Evolutionary conservation across 2,329 filamentous ascomycete genomes (phyloP).

Genomic region (Fusarium sp.): DNA sequence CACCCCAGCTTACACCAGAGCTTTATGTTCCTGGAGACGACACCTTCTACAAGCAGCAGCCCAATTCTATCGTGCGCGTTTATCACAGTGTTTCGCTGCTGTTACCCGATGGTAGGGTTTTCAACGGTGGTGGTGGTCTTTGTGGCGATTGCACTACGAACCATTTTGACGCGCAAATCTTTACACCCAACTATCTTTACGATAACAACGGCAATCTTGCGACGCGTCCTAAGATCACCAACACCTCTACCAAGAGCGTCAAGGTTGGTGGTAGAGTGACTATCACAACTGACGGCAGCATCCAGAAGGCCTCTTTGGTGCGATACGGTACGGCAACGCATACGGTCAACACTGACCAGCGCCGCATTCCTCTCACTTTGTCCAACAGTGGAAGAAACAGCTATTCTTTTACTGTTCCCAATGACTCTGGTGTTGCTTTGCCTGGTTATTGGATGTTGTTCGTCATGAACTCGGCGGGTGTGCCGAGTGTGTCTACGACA

Average conservation of each 20-base stretch:
- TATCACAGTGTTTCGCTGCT: slow-evolving; percentile 25
- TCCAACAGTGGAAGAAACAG: neutral
- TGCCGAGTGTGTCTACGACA: slow-evolving; percentile 27
- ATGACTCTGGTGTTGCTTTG: slow-evolving; percentile 24
- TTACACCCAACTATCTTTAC: slow-evolving; percentile 25
- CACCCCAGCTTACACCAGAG: slow-evolving; percentile 16
- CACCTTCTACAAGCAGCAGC: slow-evolving; percentile 20
- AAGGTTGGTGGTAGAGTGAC: slow-evolving; percentile 13
- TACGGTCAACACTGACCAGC: slow-evolving; percentile 38
- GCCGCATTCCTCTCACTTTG: slow-evolving; percentile 22
- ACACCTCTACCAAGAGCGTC: neutral
- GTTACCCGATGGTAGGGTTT: slow-evolving; percentile 19
- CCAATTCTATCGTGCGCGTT: slow-evolving; percentile 14
- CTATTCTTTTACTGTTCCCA: slow-evolving; percentile 21
- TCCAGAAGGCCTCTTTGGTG: slow-evolving; percentile 15
- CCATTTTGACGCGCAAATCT: slow-evolving; percentile 36
- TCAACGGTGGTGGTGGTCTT: slow-evolving; percentile 26
- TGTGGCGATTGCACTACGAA: slow-evolving; percentile 13
- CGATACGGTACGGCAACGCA: slow-evolving; percentile 33
- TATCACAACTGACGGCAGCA: neutral
- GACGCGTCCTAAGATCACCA: slow-evolving; percentile 2
- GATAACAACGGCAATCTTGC: slow-evolving; percentile 6
- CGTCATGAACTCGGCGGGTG: slow-evolving; percentile 25
- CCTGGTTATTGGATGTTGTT: slow-evolving; percentile 39
- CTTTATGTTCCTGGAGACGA: slow-evolving; percentile 16